Base-by-base conservation (phyloP, 2,329 filamentous ascomycete species). In the Lomentospora prolificans region DNA sequence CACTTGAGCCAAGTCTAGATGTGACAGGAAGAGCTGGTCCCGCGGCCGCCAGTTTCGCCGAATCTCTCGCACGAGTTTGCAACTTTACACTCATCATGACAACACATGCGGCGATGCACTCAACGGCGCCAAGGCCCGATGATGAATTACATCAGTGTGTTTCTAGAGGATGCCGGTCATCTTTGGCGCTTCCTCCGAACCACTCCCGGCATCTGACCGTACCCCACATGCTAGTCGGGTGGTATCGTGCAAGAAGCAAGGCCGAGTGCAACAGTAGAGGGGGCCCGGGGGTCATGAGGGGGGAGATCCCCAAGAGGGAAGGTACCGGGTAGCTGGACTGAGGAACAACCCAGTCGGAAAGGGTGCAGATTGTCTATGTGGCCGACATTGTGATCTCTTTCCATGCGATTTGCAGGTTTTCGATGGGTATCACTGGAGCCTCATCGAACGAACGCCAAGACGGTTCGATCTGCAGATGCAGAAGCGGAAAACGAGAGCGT, bases 201-300 rank as follows among this genome's bases (percentile, higher is more conserved):
- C 44, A 22, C 22, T 27, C 44, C 2, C 41, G 44, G 44, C 44
- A 48, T 48, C 17, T 27, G 22, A 48, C 44, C 1, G 44, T 22
- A 22, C 44, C 44, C 44, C 44, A 27, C 22, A 22, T 22, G 44
- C 22, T 22, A 48, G 10, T 22, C 12, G 12, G 19, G 44, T 48
- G 44, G 44, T 22, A 48, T 48, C 19, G 22, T 22, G 44, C 7
- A 12, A 25, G 25, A 31, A 51, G 25, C 48, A 51, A 28, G 22
- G 48, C 48, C 48, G 48, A 51, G 48, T 51, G 48, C 48, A 30
- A 51, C 48, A 30, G 28, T 51, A 51, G 14, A 12, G n/a, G 22
- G 3, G 24, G 10, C 48, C 25, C 24, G 48, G 24, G 7, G 10
- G 22, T 51, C 1, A 51, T 51, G 48, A 8, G 7, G 25, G 22